Evolutionary conservation across 495 filamentous ascomycete genomes (phyloP), one percentile per base, ranked within the genome.

Genomic region (Barbatosphaeria neglecta): DNA sequence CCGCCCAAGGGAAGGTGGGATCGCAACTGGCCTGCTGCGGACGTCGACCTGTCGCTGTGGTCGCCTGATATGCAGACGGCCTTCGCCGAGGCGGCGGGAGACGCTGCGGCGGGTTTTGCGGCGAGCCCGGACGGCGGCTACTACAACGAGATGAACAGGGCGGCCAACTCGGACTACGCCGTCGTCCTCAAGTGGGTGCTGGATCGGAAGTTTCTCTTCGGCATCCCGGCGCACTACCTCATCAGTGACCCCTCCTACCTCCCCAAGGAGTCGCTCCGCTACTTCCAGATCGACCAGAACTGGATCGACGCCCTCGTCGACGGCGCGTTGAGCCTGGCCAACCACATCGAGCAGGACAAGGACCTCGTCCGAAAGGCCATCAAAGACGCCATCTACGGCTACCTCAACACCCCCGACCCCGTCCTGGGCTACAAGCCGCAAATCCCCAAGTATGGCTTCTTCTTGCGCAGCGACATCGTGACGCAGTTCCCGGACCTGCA

Each of bases 251-350:
- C 62, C 0, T 53, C 49, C 0, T 54, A 50, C 39, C 50, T 76
- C 1, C 68, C 68, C 0, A n/a, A 35, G 8, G 72, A 75, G 47
- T 40, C 43, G 2, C 40, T 77, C 0, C 66, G 73, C 1, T 66
- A 69, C 53, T 77, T 75, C 52, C 41, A 63, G 43, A 58, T 75
- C 22, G 73, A 75, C 46, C 4, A 45, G 4, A 51, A 49, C 41
- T 77, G 73, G 73, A 38, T 65, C 7, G 66, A 72, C 33, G 50
- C 50, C 2, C 31, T 74, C 2, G 44, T 77, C 9, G 73, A 77
- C 47, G 73, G 73, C 0, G 73, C 60, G 3, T 58, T 77, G 1
- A 61, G 54, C 6, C 18, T 67, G 0, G 70, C 54, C 2, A 75
- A 74, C 48, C 63, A 74, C 48, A 22, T 60, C 0, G 50, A 55